Base-by-base conservation (phyloP, 805 yeast genomes). In the Metschnikowia drakensbergensis region DNA sequence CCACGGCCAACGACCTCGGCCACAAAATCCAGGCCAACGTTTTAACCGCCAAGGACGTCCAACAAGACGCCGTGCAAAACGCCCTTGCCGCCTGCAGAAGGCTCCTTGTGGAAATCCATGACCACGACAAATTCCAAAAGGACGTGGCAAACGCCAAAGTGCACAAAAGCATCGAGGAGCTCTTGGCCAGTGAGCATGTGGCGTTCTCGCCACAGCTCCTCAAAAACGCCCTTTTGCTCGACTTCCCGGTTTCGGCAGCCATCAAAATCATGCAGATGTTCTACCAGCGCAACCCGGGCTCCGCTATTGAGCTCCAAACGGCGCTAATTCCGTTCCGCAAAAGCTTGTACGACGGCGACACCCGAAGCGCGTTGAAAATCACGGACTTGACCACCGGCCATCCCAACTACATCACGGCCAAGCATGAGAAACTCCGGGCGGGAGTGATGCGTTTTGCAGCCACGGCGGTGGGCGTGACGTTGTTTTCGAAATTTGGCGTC, bases 301-400 rank as follows among this genome's bases (percentile, higher is more conserved):
- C 50, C 3, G 46, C 47, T 33, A 69, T 81, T 7, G 68, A 67
- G 7, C 63, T 65, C 42, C 61, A 64, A 0, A 59, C 66, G 0
- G 81, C 84, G 3, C 70, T 83, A 68, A 75, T 85, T n/a, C 86
- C 90, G 3, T 78, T 86, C 51, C 63, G 91, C 17, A 63, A 74
- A 37, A 71, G 82, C n/a, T 61, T 85, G 2, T 82, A 73, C 65
- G 72, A 79, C 52, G 85, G 81, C 1, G 81, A 84, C 42, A 71
- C 83, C 50, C 70, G 73, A 27, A 69, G 71, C 37, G 88, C 90
- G 0, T 63, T 84, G 35, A 71, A 72, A 41, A 63, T 84, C 38
- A 71, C 87, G 23, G 87, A 84, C 52, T 59, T 74, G 41, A 82
- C 94, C 0, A 76, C 81, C 1, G 89, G 83, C 2, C 77, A 80